Evolutionary conservation across 1,139 yeast genomes (phyloP), one percentile per base, ranked within the genome.

Genomic region (Geotrichum citri-aurantii): DNA sequence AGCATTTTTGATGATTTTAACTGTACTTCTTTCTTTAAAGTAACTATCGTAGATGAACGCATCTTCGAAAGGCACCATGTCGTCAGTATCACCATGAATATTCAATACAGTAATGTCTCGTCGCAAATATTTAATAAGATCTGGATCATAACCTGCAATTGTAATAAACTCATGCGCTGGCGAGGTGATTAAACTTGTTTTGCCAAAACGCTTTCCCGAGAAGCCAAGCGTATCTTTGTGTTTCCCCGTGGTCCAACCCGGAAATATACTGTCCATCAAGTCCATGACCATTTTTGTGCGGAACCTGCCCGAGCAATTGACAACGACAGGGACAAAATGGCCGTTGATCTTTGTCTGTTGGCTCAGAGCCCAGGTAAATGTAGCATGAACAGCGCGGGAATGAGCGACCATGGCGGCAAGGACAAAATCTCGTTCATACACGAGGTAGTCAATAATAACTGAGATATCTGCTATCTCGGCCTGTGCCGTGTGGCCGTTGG

Each of bases 381-480:
- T 82, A n/a, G 93, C 86, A 26, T 87, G 80, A 0, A 82, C 77
- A 3, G 96, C 97, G 61, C 97, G 75, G 0, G 96, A 88, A 69
- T 92, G 98, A 1, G 84, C 85, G 42, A 88, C 82, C 5, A 89
- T 70, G 2, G 71, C 68, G 55, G 65, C 81, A 12, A 89, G 73
- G 2, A 67, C 63, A 60, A 65, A 56, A 52, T 29, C 73, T 73
- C 61, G 71, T 70, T 58, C 49, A 2, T 59, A 47, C 59, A 67
- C 65, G 31, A 84, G 68, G 64, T 77, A 83, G 54, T 79, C 79
- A 48, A 63, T 60, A 1, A 67, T 67, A 7, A 63, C 63, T 59
- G 81, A 83, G 52, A 90, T 76, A 69, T 91, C 97, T 49, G 81
- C 84, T 4, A 84, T 65, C 70, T 91, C 97, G 62, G 83, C 85